Evolutionary conservation across 1,284 basidiomycete genomes (phyloP).

Genomic region (Pseudozyma sp.): DNA sequence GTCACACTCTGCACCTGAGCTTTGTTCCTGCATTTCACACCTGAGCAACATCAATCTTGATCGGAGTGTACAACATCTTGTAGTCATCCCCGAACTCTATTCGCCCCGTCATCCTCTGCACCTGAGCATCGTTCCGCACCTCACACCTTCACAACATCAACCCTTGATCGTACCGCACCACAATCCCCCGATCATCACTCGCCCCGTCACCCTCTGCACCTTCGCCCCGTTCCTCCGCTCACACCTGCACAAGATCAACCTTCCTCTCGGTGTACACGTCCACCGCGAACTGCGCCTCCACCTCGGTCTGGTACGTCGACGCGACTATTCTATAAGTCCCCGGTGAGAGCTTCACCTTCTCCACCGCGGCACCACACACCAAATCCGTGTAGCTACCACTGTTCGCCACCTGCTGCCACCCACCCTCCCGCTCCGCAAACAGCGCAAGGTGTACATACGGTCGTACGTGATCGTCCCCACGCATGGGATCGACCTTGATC

Average conservation of each 20-base stretch:
- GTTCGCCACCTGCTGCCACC: conserved; percentile 21
- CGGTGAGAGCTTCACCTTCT: conserved; percentile 11
- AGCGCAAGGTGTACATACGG: conserved; percentile 41
- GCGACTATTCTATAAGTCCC: conserved; percentile 38
- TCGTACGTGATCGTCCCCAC: neutral
- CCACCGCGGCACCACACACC: conserved; percentile 36
- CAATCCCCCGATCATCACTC: no score
- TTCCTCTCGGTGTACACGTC: conserved; percentile 42
- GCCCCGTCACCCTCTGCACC: no score
- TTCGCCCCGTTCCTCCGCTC: neutral
- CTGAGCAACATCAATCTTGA: no score
- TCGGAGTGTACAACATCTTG: no score
- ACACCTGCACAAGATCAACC: conserved; percentile 17
- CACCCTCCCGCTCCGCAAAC: conserved; percentile 3
- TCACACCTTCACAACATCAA: no score
- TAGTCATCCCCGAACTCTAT: no score
- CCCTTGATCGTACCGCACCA: no score
- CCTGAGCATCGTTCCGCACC: no score
- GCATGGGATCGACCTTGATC: neutral
- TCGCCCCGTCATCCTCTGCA: no score
- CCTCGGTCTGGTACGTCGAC: conserved; percentile 28
- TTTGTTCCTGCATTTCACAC: no score
- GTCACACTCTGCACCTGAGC: no score
- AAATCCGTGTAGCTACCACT: conserved; percentile 44
- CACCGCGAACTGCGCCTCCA: conserved; percentile 27